Base-by-base conservation (phyloP, 371 early-diverging fungal species). In the Syncephalastrum sp. region DNA sequence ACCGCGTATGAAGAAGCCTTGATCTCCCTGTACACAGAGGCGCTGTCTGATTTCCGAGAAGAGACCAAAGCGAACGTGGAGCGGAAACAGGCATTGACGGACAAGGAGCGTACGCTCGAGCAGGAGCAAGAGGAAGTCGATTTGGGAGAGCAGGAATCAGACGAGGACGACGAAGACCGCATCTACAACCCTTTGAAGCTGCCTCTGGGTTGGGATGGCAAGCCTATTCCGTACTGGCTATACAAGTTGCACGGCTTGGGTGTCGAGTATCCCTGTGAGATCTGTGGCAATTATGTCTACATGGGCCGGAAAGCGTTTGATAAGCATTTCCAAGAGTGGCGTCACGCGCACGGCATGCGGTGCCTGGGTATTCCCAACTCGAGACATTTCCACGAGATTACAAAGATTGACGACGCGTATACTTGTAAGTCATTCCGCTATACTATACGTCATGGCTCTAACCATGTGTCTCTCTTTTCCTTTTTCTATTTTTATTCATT, bases 221-320 rank as follows among this genome's bases (percentile, higher is more conserved):
- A 99, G 65, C 98, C 98, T 14, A 99, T 99, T 70, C 99, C 99
- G 12, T 96, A 91, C 70, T 99, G 99, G 99, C 79, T 99, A 27
- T 99, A 93, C 80, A 98, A 97, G 71, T 80, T 97, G 50, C 98
- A 97, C 68, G 99, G 99, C 7, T 71, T 99, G 49, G 94, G 95
- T 13, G 91, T 94, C 41, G 92, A 95, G 64, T 97, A 95, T 67
- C 84, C 92, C 0, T 99, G 99, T 67, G 98, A 99, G 74, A 96
- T 99, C 60, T 99, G 99, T 65, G 98, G 97, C 43, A 92, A 93
- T 57, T 89, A 87, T 62, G 88, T 94, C 12, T 97, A 98, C 72
- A 96, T 94, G 85, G 99, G 99, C 17, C 87, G 97, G 54, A 95
- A 95, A 65, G 97, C 94, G 0, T 99, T 96, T 60, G 98, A 99